Evolutionary conservation across 805 yeast species (phyloP).

Genomic region (Monosporozyma yasuniensis): DNA sequence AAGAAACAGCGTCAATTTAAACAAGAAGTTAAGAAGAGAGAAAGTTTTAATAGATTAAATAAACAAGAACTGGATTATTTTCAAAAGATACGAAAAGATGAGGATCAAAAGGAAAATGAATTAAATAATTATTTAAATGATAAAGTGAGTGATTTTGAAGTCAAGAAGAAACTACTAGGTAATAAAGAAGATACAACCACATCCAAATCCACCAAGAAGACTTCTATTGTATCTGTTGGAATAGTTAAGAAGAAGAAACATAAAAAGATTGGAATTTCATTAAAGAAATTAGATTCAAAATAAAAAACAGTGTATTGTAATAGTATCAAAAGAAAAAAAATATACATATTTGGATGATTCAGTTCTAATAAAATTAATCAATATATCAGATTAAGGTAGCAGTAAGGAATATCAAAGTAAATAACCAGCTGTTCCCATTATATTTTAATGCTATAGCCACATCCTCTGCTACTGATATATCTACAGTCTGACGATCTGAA

Average conservation of each 20-base stretch:
- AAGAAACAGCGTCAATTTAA: constrained; percentile 21
- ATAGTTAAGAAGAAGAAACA: constrained; percentile 6
- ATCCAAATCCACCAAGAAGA: not conserved
- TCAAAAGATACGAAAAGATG: constrained; percentile 5
- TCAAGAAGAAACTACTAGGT: constrained; percentile 2
- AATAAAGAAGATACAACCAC: not conserved
- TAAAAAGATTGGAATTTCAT: constrained; percentile 4
- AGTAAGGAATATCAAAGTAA: not conserved
- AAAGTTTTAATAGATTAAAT: constrained; percentile 24
- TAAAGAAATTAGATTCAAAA: constrained; percentile 5
- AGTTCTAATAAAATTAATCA: too few species aligned
- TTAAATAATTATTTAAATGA: constrained; percentile 4
- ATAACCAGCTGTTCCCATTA: not conserved
- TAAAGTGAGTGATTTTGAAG: constrained; percentile 4
- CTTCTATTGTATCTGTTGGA: not conserved
- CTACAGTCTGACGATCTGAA: not conserved
- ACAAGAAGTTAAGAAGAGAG: constrained; percentile 17
- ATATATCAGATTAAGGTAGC: too few species aligned
- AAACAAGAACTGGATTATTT: constrained; percentile 18
- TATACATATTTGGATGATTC: too few species aligned
- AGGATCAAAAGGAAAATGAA: constrained; percentile 8
- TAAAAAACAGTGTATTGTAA: not conserved
- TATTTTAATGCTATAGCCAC: not conserved
- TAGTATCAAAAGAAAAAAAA: too few species aligned
- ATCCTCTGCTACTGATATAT: not conserved